Conservation (phyloP, 371 early-diverging fungal species). For the Nematocida displodere region DNA sequence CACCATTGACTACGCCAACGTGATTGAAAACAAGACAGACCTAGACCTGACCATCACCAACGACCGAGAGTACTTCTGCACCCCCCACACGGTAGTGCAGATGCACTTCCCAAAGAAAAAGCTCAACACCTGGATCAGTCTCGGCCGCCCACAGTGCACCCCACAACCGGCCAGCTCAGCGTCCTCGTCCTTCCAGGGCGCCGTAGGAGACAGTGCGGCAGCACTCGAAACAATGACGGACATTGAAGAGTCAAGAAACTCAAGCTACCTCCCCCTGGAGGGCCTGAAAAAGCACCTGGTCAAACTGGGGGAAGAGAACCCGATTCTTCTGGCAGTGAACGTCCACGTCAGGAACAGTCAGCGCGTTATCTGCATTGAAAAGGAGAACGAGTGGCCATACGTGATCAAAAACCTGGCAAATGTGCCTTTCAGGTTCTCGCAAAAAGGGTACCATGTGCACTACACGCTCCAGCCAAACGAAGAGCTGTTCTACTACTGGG, state of each 20-base stretch:
- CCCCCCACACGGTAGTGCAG: background rate
- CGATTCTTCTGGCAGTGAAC: constrained; percentile 35
- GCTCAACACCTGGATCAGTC: constrained; percentile 16
- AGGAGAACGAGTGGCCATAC: constrained; percentile 39
- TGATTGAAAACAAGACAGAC: constrained; percentile 33
- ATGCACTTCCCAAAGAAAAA: constrained; percentile 50
- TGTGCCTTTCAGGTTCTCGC: constrained; percentile 7
- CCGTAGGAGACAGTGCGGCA: background rate
- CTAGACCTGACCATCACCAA: constrained; percentile 35
- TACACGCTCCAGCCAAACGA: constrained; percentile 33
- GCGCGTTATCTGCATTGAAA: constrained; percentile 23
- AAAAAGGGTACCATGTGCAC: constrained; percentile 26
- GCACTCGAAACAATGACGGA: background rate
- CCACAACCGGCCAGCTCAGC: background rate
- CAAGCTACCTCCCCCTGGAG: constrained; percentile 52
- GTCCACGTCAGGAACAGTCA: constrained; percentile 32
- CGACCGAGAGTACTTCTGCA: constrained; percentile 44
- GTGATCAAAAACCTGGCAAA: constrained; percentile 8
- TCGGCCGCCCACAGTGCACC: background rate
- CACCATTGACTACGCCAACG: constrained; percentile 31
- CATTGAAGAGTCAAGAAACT: constrained; percentile 7
- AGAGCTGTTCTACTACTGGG: constrained; percentile 42
- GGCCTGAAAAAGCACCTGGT: constrained; percentile 48
- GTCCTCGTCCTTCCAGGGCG: background rate
- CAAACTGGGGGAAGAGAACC: constrained; percentile 9